These are phyloP conservation scores for Penicillium simplicissimum DNA, from an alignment of 495 filamentous ascomycete species.

Conservation along the genomic window DNA sequence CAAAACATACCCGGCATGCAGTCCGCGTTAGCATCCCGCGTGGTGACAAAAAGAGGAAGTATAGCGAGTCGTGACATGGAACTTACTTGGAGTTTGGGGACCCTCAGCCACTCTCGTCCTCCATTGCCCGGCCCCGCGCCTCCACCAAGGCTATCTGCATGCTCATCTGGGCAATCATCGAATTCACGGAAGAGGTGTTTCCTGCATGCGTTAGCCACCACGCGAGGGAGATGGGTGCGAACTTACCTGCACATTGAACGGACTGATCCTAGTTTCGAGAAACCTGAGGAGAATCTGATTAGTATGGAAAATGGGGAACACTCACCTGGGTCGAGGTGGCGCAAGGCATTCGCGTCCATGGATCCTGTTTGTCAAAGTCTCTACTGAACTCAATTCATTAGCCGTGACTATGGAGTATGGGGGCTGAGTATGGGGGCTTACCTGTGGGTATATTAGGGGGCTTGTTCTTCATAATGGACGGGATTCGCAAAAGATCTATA, in stretches of 20 bases:
- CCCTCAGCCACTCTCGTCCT: conserved; percentile 17
- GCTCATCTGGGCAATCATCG: no score
- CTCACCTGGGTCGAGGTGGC: not conserved
- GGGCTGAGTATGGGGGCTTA: not conserved
- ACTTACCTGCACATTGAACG: conserved; percentile 1
- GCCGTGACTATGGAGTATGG: not conserved
- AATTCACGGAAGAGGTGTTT: not conserved
- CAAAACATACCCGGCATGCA: not conserved
- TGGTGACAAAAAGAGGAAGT: not conserved
- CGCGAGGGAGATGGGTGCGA: not conserved
- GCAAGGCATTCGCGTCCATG: not conserved
- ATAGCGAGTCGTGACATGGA: no score
- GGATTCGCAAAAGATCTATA: not conserved
- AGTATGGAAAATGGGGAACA: not conserved
- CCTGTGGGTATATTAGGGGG: not conserved
- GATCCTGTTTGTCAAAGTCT: not conserved
- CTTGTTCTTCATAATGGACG: not conserved
- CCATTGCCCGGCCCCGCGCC: conserved; percentile 5
- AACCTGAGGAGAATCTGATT: not conserved
- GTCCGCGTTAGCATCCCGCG: conserved; percentile 1
- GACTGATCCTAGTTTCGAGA: not conserved
- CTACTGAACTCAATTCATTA: not conserved
- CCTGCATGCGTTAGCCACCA: conserved; percentile 1
- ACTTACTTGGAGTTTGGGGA: not conserved
- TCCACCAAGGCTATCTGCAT: not conserved